Base-by-base conservation (phyloP, 805 yeast species). In the Torulaspora gathmanii region DNA sequence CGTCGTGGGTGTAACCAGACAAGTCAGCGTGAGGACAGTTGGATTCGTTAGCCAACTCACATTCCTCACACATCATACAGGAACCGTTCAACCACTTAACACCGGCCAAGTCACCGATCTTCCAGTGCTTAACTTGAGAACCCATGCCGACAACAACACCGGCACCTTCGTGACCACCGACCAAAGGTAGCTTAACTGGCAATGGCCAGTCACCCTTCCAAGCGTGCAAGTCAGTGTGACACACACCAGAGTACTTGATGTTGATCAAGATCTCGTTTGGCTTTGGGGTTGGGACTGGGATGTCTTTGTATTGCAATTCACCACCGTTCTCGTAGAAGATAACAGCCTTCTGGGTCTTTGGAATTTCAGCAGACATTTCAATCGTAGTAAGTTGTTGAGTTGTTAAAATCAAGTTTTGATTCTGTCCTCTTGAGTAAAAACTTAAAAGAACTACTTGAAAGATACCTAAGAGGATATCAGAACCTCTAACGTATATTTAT, bases 201-300 rank as follows among this genome's bases (percentile, higher is more conserved):
- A 83, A 72, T 41, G 95, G 93, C 95, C 95, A 87, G 71, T 88
- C 95, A 61, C 95, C 95, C 65, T 84, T 79, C 90, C 93, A 86
- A 45, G 95, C 95, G 73, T 88, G 96, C 66, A 88, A 77, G 64
- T 87, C 96, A 29, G 95, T 86, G 75, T 89, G 96, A 71, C 96
- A 87, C 46, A 87, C 95, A 70, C 96, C 96, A 22, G 95, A 80
- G 75, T 82, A 87, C 71, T 80, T 80, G 68, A 88, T 81, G 67
- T 88, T 80, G 70, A 88, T 74, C 65, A 88, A 75, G 55, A 87
- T 74, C 70, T 87, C 90, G 63, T 80, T 82, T 49, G 86, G 70
- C 63, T 77, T 82, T 58, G 95, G 95, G 39, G 65, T 69, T 59
- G 95, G 95, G 46, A 86, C 91, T 43, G 90, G 84, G 51, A 86